phyloP scores from a whole-genome alignment of 139 green algal genomes.

The Pleodorina starrii region DNA sequence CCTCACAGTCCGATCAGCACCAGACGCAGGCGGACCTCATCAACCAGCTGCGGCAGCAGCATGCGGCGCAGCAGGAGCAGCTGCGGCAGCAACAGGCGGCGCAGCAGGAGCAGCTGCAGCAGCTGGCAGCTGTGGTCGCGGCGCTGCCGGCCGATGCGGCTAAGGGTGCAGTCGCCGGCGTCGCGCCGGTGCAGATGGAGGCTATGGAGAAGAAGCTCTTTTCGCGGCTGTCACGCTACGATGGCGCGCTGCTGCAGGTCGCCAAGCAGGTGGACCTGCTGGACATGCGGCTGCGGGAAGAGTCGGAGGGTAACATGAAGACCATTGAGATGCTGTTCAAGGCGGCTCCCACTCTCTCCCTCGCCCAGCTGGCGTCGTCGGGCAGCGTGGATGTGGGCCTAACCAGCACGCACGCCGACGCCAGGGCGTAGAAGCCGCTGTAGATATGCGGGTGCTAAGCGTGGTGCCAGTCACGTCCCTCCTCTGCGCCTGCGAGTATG shows the following conservation, averaged over 20 bases:
- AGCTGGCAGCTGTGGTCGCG: not conserved
- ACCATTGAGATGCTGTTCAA: constrained; percentile 60
- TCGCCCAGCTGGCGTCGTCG: too few species aligned
- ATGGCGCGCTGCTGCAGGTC: constrained; percentile 70
- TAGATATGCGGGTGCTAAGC: too few species aligned
- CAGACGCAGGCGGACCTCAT: not conserved
- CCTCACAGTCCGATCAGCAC: constrained; percentile 3
- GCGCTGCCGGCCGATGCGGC: not conserved
- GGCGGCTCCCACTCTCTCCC: too few species aligned
- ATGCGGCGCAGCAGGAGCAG: not conserved
- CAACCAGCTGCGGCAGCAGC: not conserved
- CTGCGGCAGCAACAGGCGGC: not conserved
- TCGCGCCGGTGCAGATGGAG: not conserved
- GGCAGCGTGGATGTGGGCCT: too few species aligned
- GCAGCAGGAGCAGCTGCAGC: not conserved
- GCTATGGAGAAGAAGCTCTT: constrained; percentile 54
- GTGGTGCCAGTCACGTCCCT: too few species aligned
- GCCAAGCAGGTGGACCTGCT: constrained; percentile 69
- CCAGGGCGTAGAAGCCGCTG: too few species aligned
- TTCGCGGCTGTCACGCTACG: constrained; percentile 54
- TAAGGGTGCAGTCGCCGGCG: not conserved
- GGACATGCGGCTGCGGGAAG: constrained; percentile 59
- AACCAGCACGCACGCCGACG: too few species aligned
- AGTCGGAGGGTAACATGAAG: constrained; percentile 59
- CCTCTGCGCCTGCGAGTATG: too few species aligned